phyloP scores from a whole-genome alignment of 495 filamentous ascomycete genomes.

The Corynascus novoguineensis region DNA sequence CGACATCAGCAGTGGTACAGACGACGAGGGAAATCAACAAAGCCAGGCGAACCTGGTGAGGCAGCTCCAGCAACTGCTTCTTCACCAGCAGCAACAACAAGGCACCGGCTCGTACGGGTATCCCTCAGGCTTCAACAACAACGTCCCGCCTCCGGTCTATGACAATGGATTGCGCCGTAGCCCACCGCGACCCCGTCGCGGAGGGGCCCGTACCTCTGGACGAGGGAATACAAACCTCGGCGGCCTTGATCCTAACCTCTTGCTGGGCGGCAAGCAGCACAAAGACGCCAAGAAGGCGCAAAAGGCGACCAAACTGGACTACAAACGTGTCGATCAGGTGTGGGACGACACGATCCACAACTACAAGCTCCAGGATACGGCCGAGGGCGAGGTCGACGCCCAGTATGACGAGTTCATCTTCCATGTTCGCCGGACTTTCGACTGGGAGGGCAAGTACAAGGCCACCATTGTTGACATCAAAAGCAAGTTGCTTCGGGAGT shows the following conservation, averaged over 20 bases:
- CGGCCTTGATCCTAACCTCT: conserved; percentile 21
- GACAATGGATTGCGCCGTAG: conserved; percentile 9
- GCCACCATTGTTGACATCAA: conserved; percentile 80
- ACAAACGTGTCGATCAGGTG: conserved; percentile 81
- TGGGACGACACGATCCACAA: conserved; percentile 76
- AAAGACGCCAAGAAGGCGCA: conserved; percentile 48
- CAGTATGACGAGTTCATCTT: conserved; percentile 85
- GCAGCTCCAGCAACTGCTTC: conserved; percentile 22
- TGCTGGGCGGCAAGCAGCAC: conserved; percentile 37
- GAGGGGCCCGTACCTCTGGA: conserved; percentile 7
- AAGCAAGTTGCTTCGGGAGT: conserved; percentile 69
- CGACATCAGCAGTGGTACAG: conserved; percentile 19
- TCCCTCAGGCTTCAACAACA: neutral
- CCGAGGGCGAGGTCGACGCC: conserved; percentile 62
- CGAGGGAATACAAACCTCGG: conserved; percentile 6
- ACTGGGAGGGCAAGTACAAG: conserved; percentile 81
- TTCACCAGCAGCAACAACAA: conserved; percentile 24
- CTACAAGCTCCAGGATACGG: conserved; percentile 76
- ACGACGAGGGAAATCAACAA: conserved; percentile 16
- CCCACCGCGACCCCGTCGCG: conserved; percentile 3
- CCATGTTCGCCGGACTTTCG: conserved; percentile 77
- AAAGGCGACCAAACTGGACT: conserved; percentile 61
- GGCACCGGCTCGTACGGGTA: conserved; percentile 25
- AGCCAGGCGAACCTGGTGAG: conserved; percentile 21
- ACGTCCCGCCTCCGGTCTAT: conserved; percentile 14